Conservation (phyloP, 495 filamentous ascomycete genomes). For the Aspergillus cavernicola region DNA sequence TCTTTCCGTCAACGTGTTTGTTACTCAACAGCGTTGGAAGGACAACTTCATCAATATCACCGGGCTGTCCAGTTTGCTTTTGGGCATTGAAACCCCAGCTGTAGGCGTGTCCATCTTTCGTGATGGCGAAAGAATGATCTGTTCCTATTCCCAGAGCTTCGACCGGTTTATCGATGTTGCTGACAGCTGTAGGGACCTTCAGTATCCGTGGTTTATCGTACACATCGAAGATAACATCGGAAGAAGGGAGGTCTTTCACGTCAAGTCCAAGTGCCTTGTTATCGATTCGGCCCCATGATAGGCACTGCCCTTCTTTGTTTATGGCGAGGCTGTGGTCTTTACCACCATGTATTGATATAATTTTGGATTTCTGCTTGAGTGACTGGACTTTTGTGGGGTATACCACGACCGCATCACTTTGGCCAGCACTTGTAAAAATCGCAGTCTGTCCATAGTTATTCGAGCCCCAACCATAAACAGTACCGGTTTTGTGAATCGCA, state of each 20-base stretch:
- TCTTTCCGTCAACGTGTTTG: constrained; percentile 7
- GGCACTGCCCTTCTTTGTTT: neutral
- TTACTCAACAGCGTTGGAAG: constrained; percentile 1
- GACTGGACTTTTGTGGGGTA: constrained; percentile 4
- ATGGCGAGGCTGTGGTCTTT: constrained; percentile 16
- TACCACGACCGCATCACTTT: constrained; percentile 1
- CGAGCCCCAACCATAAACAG: constrained; percentile 13
- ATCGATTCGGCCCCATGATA: constrained; percentile 17
- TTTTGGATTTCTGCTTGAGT: neutral
- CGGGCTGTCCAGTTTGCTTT: constrained; percentile 9
- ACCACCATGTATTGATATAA: constrained; percentile 7
- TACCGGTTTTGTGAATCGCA: constrained; percentile 7
- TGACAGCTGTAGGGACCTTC: constrained; percentile 2
- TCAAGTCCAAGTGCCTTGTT: constrained; percentile 12
- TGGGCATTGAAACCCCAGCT: constrained; percentile 14
- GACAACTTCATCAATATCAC: neutral
- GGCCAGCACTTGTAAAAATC: constrained; percentile 3
- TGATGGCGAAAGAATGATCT: constrained; percentile 15
- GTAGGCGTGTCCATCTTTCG: constrained; percentile 5
- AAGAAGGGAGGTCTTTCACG: neutral
- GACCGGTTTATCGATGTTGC: neutral
- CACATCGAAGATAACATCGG: neutral
- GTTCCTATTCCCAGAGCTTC: neutral
- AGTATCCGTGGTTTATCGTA: constrained; percentile 8
- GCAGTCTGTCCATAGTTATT: constrained; percentile 15